Base-by-base conservation (phyloP, 495 filamentous ascomycete genomes). In the Daldinia grandis region DNA sequence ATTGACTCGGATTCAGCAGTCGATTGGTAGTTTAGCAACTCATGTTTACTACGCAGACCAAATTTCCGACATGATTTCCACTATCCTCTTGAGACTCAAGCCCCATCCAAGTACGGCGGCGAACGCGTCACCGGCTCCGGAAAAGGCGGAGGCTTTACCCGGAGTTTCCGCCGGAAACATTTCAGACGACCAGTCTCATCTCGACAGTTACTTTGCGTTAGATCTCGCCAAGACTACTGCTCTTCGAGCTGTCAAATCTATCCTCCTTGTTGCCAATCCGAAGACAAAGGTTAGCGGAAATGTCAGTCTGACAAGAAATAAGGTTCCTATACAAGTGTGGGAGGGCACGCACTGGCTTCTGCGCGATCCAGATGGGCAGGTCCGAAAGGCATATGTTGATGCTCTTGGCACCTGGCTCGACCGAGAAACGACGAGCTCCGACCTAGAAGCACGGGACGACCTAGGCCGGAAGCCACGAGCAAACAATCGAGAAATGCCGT, bases 11-110 rank as follows among this genome's bases (percentile, higher is more conserved):
- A 81, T 98, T 5, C 89, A 93, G 71, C 84, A 87, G 66, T 94
- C 89, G 77, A 93, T 97, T 63, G 92, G 91, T 7, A 86, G 92
- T 76, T 83, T 98, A n/a, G 93, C 92, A 1, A 97, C 92, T 0
- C 94, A 98, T 76, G 89, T 95, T 14, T 98, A 98, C 78, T 98
- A 98, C 77, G 90, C 91, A 1, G 94, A 98, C 66, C 94, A 98
- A 75, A 91, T 98, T 53, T 88, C 90, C 3, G 94, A 98, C 75
- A 97, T 97, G 92, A 89, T 97, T 51, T 84, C 88, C 2, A 87
- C 92, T 0, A 90, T 98, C 44, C 81, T 98, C 28, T 79, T 85
- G 27, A 89, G 92, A 37, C 85, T 97, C 37, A 94, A 90, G 72
- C 91, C 93, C 5, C 81, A 84, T 4, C 66, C 75, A 77, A 72